Conservation (phyloP, 192 early-diverging fungal genomes). For the Phlyctochytrium arcticum region DNA sequence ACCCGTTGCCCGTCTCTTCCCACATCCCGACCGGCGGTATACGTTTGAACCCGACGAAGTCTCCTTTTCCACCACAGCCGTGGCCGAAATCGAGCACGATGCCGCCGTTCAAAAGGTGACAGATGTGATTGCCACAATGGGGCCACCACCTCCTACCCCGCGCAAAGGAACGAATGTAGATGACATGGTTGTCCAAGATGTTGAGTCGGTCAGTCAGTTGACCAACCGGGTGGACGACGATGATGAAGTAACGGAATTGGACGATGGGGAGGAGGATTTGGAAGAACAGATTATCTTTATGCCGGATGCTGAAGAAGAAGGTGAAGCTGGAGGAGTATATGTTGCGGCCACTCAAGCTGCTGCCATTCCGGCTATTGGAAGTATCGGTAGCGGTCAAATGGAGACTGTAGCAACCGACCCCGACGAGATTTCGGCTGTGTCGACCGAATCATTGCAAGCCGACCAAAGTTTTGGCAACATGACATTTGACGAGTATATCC, state of each 20-base stretch:
- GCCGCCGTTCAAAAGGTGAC: background rate
- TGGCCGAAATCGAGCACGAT: too few relatives aligned
- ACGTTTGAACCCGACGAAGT: conserved; percentile 20
- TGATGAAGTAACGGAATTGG: conserved; percentile 17
- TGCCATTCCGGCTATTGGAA: background rate
- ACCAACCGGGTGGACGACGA: background rate
- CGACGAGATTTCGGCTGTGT: background rate
- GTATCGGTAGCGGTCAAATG: conserved; percentile 2
- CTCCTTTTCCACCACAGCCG: background rate
- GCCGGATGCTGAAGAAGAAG: background rate
- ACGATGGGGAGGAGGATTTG: conserved; percentile 20
- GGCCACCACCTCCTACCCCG: too few relatives aligned
- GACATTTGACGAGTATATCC: conserved; percentile 35
- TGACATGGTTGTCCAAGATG: conserved; percentile 4
- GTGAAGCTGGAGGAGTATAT: conserved; percentile 2
- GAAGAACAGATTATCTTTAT: background rate
- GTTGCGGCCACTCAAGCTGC: background rate
- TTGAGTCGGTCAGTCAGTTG: background rate
- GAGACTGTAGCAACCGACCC: background rate
- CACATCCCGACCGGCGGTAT: conserved; percentile 28
- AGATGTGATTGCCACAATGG: background rate
- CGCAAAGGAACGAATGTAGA: too few relatives aligned
- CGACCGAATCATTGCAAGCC: too few relatives aligned
- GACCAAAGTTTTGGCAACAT: conserved; percentile 17
- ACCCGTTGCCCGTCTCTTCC: conserved; percentile 23